These are phyloP conservation scores for Murraya paniculata DNA, from an alignment of 345 rosid species.

Conservation along the genomic window DNA sequence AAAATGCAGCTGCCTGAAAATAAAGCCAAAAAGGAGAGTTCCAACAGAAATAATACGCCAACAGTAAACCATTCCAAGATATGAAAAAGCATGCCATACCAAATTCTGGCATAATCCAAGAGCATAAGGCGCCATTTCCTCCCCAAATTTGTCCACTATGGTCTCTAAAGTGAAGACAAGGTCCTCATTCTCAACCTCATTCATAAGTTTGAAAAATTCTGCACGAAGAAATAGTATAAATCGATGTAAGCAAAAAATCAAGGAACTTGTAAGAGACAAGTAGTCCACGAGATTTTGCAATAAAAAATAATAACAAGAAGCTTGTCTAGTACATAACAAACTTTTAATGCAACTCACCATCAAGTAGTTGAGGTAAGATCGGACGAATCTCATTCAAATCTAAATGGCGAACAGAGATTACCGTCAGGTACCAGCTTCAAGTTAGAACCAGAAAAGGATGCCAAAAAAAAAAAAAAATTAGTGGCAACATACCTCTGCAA, in stretches of 20 bases:
- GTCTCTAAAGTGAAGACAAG: constrained; percentile 90
- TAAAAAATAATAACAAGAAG: background rate
- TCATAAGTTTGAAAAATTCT: constrained; percentile 98
- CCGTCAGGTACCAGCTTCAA: background rate
- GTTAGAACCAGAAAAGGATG: constrained; percentile 2
- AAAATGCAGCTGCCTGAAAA: constrained; percentile 85
- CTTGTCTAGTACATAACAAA: background rate
- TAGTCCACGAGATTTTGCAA: background rate
- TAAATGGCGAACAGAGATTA: constrained; percentile 31
- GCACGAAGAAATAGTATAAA: constrained; percentile 24
- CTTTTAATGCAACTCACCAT: constrained; percentile 50
- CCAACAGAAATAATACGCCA: background rate
- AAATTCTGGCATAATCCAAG: constrained; percentile 90
- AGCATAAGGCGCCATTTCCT: constrained; percentile 97
- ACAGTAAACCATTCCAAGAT: background rate
- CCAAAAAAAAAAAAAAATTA: constrained; percentile 9
- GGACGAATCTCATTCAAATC: constrained; percentile 97
- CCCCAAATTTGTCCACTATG: constrained; percentile 92
- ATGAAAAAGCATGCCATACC: constrained; percentile 39
- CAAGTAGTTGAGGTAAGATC: constrained; percentile 92
- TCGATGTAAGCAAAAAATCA: background rate
- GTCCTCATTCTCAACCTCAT: constrained; percentile 98
- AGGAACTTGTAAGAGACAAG: background rate
- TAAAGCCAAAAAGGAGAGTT: background rate
- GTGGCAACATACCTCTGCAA: constrained; percentile 56